Evolutionary conservation across 805 yeast species (phyloP), one percentile per base, ranked within the genome.

Genomic region (Allodekkera sacchari): DNA sequence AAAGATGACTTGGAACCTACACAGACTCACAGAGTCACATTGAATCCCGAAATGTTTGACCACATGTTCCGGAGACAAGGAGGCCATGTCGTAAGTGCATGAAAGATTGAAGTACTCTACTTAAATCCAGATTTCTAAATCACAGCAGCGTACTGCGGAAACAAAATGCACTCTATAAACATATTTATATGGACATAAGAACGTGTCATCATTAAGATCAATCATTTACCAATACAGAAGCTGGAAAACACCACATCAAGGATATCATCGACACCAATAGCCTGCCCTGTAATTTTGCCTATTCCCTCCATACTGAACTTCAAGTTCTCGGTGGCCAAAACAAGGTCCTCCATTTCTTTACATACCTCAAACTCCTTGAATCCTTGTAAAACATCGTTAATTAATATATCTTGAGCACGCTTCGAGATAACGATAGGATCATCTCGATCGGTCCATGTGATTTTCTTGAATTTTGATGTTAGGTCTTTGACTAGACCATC

Each of bases 161-260:
- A n/a, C n/a, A n/a, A n/a, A n/a, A n/a, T n/a, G n/a, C n/a, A n/a
- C n/a, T n/a, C n/a, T n/a, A n/a, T n/a, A n/a, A n/a, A n/a, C n/a
- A n/a, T n/a, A n/a, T n/a, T n/a, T n/a, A n/a, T n/a, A n/a, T n/a
- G n/a, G n/a, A n/a, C n/a, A n/a, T n/a, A n/a, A n/a, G n/a, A n/a
- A n/a, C n/a, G n/a, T n/a, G n/a, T n/a, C n/a, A n/a, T n/a, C n/a
- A n/a, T n/a, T n/a, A n/a, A n/a, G n/a, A n/a, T n/a, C n/a, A n/a
- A n/a, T 37, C 43, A 89, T 54, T 89, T 89, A 0, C 98, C 98
- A 15, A 92, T 85, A 55, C 98, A 92, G 52, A 92, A 92, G 39
- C 76, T 81, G 3, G 95, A 77, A 50, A 92, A 92, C 0, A 92
- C 92, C 1, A 83, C 89, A 1, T 92, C 96, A 5, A 92, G 61